Conservation (phyloP, 805 yeast genomes). For the Yamadazyma nakazawae region DNA sequence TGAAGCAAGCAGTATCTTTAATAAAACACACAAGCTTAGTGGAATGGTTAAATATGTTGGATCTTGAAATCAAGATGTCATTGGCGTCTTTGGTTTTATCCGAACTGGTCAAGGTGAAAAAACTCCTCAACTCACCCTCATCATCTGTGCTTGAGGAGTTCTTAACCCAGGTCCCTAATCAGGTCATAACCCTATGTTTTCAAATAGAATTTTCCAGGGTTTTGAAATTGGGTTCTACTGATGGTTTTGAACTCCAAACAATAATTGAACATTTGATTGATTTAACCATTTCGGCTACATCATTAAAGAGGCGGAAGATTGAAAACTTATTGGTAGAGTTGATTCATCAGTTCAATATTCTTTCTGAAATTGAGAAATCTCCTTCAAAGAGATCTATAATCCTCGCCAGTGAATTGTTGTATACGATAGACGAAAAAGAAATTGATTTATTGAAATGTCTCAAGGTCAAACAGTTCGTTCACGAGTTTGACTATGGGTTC, state of each 20-base stretch:
- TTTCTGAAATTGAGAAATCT: neutral
- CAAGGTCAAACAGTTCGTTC: constrained; percentile 49
- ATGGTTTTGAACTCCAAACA: neutral
- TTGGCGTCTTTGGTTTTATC: constrained; percentile 33
- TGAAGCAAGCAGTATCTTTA: constrained; percentile 44
- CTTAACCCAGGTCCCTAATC: constrained; percentile 49
- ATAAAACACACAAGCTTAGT: constrained; percentile 41
- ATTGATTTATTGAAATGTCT: constrained; percentile 33
- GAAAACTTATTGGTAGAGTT: constrained; percentile 67
- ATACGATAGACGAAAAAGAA: neutral
- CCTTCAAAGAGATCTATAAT: neutral
- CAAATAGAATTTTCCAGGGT: constrained; percentile 56
- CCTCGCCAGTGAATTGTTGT: constrained; percentile 10
- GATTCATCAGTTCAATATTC: constrained; percentile 53
- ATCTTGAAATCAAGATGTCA: constrained; percentile 48
- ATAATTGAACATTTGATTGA: neutral
- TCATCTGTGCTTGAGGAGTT: constrained; percentile 18
- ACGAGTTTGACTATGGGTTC: constrained; percentile 62
- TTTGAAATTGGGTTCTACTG: constrained; percentile 26
- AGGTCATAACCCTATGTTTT: constrained; percentile 49
- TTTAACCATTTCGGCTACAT: neutral
- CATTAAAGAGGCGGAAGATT: constrained; percentile 25
- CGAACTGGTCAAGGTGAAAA: neutral
- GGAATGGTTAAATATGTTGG: constrained; percentile 64
- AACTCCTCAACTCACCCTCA: neutral